These are phyloP conservation scores for Lepraria neglecta DNA, from an alignment of 495 filamentous ascomycete species.

Conservation along the genomic window DNA sequence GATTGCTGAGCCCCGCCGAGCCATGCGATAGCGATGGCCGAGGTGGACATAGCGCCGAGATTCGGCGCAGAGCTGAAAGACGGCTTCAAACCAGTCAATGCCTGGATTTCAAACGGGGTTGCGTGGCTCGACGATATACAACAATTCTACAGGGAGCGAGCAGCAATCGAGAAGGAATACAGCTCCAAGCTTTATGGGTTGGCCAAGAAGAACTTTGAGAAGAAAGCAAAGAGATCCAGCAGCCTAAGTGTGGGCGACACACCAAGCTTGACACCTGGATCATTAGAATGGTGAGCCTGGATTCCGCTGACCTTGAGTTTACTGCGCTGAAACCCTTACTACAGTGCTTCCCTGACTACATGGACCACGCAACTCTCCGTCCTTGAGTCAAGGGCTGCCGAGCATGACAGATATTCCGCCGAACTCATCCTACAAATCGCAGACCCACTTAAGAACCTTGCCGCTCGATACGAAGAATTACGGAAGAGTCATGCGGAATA, in stretches of 20 bases:
- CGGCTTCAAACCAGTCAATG: slow-evolving; percentile 88
- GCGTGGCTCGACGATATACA: slow-evolving; percentile 95
- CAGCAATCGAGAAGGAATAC: slow-evolving; percentile 93
- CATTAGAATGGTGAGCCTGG: slow-evolving; percentile 66
- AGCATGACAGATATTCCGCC: slow-evolving; percentile 76
- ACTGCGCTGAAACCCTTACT: not conserved
- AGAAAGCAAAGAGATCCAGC: slow-evolving; percentile 85
- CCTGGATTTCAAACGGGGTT: slow-evolving; percentile 84
- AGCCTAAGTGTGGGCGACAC: slow-evolving; percentile 89
- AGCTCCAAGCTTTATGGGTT: slow-evolving; percentile 75
- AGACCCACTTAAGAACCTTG: slow-evolving; percentile 70
- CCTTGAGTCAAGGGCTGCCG: slow-evolving; percentile 77
- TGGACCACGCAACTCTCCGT: slow-evolving; percentile 92
- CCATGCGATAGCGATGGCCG: slow-evolving; percentile 51
- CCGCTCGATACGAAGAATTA: slow-evolving; percentile 76
- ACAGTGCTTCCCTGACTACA: slow-evolving; percentile 82
- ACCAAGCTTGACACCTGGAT: slow-evolving; percentile 87
- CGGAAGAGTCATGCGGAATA: slow-evolving; percentile 88
- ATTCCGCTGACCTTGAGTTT: not conserved
- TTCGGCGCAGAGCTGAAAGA: slow-evolving; percentile 95
- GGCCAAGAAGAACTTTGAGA: slow-evolving; percentile 93
- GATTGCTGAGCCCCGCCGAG: not conserved
- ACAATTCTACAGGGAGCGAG: slow-evolving; percentile 92
- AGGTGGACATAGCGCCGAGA: slow-evolving; percentile 64
- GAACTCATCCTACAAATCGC: slow-evolving; percentile 73